phyloP scores from a whole-genome alignment of 106 monocot genomes.

The Allium sativum region DNA sequence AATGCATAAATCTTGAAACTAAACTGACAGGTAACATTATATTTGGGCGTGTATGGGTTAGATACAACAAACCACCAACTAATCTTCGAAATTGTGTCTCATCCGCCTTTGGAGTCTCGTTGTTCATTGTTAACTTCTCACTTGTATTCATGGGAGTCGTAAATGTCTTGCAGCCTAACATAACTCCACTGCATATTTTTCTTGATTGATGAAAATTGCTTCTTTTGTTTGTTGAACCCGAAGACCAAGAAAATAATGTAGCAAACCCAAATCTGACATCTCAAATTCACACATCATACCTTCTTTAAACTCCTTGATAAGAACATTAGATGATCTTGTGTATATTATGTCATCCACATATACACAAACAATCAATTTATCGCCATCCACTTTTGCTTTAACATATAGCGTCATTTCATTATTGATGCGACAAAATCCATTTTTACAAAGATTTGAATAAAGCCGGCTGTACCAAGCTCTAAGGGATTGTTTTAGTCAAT shows the following conservation, averaged over 20 bases:
- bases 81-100: neutral
- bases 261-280: slow-evolving; percentile 2
- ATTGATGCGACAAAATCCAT: slow-evolving; percentile 8
- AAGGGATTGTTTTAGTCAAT: slow-evolving; percentile 10
- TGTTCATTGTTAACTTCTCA: neutral
- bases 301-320: slow-evolving; percentile 1
- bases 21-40: slow-evolving; percentile 9
- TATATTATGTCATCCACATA: slow-evolving; percentile 20
- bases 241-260: slow-evolving; percentile 13
- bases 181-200: slow-evolving; percentile 2
- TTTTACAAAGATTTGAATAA: slow-evolving; percentile 4
- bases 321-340: neutral
- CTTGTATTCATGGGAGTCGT: neutral
- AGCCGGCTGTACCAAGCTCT: slow-evolving; percentile 10
- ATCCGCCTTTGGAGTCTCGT: slow-evolving; percentile 2
- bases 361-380: slow-evolving; percentile 5
- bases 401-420: slow-evolving; percentile 9
- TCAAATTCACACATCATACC: slow-evolving; percentile 6
- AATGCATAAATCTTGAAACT: slow-evolving; percentile 22
- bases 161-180: neutral
- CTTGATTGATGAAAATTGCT: slow-evolving; percentile 12
- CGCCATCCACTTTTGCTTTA: neutral
- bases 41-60: slow-evolving; percentile 8
- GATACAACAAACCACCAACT: slow-evolving; percentile 6
- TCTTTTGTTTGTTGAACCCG: slow-evolving; percentile 3